phyloP scores from a whole-genome alignment of 164 flowering plant genomes.

The Vitis cinerea region DNA sequence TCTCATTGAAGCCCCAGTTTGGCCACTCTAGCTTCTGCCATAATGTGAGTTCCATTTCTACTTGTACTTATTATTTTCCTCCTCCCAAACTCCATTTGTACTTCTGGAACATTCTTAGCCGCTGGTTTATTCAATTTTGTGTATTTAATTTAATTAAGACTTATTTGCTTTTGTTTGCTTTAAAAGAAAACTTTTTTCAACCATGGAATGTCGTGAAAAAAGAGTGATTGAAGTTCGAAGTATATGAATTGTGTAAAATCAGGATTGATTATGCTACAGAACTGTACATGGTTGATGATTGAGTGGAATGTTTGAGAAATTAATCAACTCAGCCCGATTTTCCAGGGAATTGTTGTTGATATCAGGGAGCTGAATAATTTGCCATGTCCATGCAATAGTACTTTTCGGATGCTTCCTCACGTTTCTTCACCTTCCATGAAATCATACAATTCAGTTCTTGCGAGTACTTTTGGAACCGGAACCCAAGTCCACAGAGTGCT shows the following conservation, averaged over 20 bases:
- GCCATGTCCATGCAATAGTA: slow-evolving; percentile 4
- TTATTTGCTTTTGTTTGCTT: no score
- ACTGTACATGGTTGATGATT: neutral
- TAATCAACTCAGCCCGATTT: neutral
- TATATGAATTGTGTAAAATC: neutral
- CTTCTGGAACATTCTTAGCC: neutral
- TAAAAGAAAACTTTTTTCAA: no score
- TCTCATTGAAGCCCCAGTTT: neutral
- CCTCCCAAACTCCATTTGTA: neutral
- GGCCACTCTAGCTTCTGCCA: slow-evolving; percentile 3
- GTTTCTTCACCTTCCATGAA: neutral
- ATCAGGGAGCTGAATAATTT: neutral
- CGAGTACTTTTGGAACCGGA: slow-evolving; percentile 3
- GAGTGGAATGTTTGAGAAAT: neutral
- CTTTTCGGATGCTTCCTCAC: slow-evolving; percentile 6
- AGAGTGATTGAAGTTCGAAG: neutral
- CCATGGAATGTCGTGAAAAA: no score
- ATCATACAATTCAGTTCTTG: neutral
- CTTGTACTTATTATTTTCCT: neutral
- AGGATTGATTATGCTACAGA: neutral
- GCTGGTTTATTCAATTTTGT: no score
- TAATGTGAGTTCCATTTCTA: slow-evolving; percentile 12
- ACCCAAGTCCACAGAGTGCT: neutral
- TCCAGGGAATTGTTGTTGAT: slow-evolving; percentile 6
- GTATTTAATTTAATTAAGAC: no score